phyloP scores from a whole-genome alignment of 805 yeast species.

The Saccharomyces mikatae region DNA sequence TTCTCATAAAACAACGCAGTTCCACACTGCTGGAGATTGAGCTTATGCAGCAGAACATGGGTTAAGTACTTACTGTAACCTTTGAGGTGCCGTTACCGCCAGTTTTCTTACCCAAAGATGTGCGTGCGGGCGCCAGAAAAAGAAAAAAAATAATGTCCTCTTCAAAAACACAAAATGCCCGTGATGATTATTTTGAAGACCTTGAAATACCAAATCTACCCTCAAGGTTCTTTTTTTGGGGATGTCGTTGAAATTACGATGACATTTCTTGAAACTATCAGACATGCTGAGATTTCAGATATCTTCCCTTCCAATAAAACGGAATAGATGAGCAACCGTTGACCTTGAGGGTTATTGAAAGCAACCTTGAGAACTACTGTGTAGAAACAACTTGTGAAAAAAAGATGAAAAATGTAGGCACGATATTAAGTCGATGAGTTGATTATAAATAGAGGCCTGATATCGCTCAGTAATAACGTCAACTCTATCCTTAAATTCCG shows the following conservation, averaged over 20 bases:
- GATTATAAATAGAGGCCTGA: background rate
- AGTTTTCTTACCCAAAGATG: background rate
- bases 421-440: background rate
- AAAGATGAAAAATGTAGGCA: background rate
- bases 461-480: no score
- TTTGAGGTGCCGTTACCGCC: background rate
- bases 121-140: background rate
- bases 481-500: no score
- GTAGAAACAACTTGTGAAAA: background rate
- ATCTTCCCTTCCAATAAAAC: background rate
- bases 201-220: background rate
- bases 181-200: background rate
- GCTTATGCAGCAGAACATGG: background rate
- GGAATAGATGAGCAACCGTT: background rate
- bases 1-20: background rate
- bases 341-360: background rate
- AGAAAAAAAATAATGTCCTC: background rate
- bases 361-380: background rate
- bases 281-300: no score
- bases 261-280: background rate
- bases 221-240: background rate
- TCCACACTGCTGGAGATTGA: background rate
- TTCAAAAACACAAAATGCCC: background rate
- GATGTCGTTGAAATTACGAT: background rate
- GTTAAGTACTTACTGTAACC: background rate